These are phyloP conservation scores for Gaertneriomyces sp. DNA, from an alignment of 192 early-diverging fungal species.

Conservation along the genomic window DNA sequence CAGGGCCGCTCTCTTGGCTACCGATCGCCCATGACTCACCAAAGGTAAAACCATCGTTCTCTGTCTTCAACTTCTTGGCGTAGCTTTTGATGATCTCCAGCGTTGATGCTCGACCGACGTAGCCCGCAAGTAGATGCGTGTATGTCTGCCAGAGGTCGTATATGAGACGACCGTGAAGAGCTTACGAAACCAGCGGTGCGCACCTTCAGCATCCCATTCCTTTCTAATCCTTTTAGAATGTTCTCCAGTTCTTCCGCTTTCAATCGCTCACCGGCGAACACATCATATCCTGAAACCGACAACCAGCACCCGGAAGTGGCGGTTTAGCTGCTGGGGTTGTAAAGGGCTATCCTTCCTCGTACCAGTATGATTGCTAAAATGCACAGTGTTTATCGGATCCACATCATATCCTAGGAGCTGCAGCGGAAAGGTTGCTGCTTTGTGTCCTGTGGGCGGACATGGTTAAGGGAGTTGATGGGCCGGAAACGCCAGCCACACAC, in stretches of 20 bases:
- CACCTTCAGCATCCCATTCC: constrained; percentile 63
- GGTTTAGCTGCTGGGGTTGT: neutral
- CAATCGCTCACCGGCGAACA: constrained; percentile 66
- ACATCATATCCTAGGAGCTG: constrained; percentile 89
- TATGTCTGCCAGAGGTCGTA: no score
- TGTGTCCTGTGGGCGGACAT: constrained; percentile 60
- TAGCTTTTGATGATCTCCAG: constrained; percentile 55
- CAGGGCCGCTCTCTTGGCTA: neutral
- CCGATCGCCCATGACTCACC: constrained; percentile 38
- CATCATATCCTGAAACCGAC: constrained; percentile 63
- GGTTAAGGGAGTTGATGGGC: constrained; percentile 3
- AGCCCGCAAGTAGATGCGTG: constrained; percentile 46
- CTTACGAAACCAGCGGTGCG: constrained; percentile 45
- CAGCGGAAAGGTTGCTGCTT: constrained; percentile 87
- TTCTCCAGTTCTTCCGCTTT: constrained; percentile 60
- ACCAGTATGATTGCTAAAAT: constrained; percentile 92
- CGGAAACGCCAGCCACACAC: neutral
- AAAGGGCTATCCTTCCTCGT: neutral
- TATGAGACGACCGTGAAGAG: no score
- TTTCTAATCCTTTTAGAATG: constrained; percentile 67
- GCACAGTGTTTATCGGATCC: constrained; percentile 88
- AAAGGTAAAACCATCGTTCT: constrained; percentile 43
- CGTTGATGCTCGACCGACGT: constrained; percentile 73
- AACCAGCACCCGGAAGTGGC: neutral
- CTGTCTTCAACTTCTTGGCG: constrained; percentile 48